These are phyloP conservation scores for Hypoxylon rubiginosum DNA, from an alignment of 2,329 filamentous ascomycete species.

Conservation along the genomic window DNA sequence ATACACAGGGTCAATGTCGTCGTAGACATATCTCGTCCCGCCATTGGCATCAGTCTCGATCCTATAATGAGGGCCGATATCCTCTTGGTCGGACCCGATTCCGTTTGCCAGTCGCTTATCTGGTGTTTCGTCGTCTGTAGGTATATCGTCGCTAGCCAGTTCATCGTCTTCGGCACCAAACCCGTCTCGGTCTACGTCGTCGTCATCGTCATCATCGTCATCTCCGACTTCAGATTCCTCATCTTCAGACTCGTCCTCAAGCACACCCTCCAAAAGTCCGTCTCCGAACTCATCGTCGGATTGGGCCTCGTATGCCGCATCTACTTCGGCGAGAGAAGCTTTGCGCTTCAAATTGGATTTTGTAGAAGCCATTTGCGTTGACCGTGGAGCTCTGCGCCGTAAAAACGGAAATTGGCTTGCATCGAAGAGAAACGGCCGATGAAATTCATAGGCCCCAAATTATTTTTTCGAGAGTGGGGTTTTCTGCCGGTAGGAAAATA, in stretches of 20 bases:
- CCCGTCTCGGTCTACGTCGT: slow-evolving; percentile 58
- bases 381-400: slow-evolving; percentile 25
- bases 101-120: slow-evolving; percentile 56
- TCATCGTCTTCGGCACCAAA: slow-evolving; percentile 56
- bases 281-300: slow-evolving; percentile 73
- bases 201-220: slow-evolving; percentile 56
- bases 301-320: slow-evolving; percentile 62
- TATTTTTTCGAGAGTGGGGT: slow-evolving; percentile 39
- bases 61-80: slow-evolving; percentile 63
- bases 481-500: slow-evolving; percentile 35
- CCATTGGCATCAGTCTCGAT: slow-evolving; percentile 88
- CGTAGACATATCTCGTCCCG: slow-evolving; percentile 89
- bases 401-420: slow-evolving; percentile 24
- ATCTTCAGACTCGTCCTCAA: slow-evolving; percentile 71
- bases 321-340: slow-evolving; percentile 67
- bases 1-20: slow-evolving; percentile 93
- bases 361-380: slow-evolving; percentile 56
- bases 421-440: slow-evolving; percentile 15
- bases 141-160: slow-evolving; percentile 58
- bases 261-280: slow-evolving; percentile 67
- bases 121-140: slow-evolving; percentile 57
- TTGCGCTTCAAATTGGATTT: slow-evolving; percentile 73
- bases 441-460: slow-evolving; percentile 25
- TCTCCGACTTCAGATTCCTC: slow-evolving; percentile 54
- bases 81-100: slow-evolving; percentile 53